Evolutionary conservation across 176 grass and related monocot genomes (phyloP), one percentile per base, ranked within the genome.

Genomic region (Triticum turgidum): DNA sequence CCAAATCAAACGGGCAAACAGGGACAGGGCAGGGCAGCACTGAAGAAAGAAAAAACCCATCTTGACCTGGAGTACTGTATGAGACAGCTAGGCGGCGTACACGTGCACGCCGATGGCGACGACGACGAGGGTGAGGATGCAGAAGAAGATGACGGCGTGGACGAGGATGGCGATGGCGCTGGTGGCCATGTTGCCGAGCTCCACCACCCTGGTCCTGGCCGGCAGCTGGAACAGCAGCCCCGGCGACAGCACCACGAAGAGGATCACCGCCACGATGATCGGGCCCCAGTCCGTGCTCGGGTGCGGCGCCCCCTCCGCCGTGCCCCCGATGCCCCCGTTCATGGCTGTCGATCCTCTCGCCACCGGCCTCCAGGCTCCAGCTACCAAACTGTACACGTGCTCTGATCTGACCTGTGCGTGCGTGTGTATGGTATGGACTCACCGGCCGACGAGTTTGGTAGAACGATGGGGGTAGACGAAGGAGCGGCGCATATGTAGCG

Each of bases 101-200:
- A 97, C 81, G 81, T 97, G 94, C 7, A 94, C 73, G 65, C 90
- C 84, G 34, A 97, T 92, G 82, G 94, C 94, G 63, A 94, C 86
- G 85, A 97, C 52, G 75, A 94, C 80, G 86, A 97, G 85, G 82
- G 92, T 94, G 74, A 97, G 87, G 64, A 94, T 24, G 87, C 94
- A 92, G 83, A 97, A 94, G 90, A 94, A 97, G 69, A 97, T 78
- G 77, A 97, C 65, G 84, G 88, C 90, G 83, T 97, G 94, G 85
- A 91, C 94, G 80, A 97, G 86, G 87, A 97, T 89, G 67, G 94
- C 72, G 70, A 97, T 91, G 83, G 86, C 92, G 76, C 88, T 97
- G 51, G 94, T 92, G 65, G 25, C 90, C 94, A 94, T 97, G 88
- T 97, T 97, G 37, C 94, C 94, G 22, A 97, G 92, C 87, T 94